These are phyloP conservation scores for Komagataella mondaviorum DNA, from an alignment of 805 yeast genomes.

Conservation along the genomic window DNA sequence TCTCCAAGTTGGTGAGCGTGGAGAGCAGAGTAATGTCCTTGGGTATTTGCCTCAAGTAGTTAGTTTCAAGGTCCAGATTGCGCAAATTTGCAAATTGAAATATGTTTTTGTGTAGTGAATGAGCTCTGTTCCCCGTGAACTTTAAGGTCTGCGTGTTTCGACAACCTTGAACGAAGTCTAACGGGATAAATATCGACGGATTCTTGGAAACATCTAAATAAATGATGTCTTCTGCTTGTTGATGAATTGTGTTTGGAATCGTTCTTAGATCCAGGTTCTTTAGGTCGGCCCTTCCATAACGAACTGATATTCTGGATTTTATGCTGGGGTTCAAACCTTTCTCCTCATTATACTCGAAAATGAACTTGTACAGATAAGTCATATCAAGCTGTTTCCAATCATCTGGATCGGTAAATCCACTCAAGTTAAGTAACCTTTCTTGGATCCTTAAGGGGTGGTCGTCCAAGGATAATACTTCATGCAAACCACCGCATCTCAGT, in stretches of 20 bases:
- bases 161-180: slow-evolving; percentile 75
- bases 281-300: slow-evolving; percentile 62
- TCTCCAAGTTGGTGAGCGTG: slow-evolving; percentile 42
- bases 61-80: slow-evolving; percentile 63
- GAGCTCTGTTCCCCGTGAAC: slow-evolving; percentile 61
- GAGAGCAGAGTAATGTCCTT: slow-evolving; percentile 36
- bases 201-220: slow-evolving; percentile 74
- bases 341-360: slow-evolving; percentile 48
- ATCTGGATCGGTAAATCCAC: slow-evolving; percentile 75
- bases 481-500: slow-evolving; percentile 60
- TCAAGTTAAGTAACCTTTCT: slow-evolving; percentile 51
- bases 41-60: slow-evolving; percentile 57
- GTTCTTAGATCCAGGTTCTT: slow-evolving; percentile 65
- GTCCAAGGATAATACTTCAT: slow-evolving; percentile 55
- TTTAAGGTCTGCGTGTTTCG: slow-evolving; percentile 53
- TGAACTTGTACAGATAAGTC: slow-evolving; percentile 70
- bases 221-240: slow-evolving; percentile 69
- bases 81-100: slow-evolving; percentile 55
- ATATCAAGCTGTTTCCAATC: slow-evolving; percentile 65
- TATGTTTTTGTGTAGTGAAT: slow-evolving; percentile 61
- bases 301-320: slow-evolving; percentile 49
- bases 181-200: slow-evolving; percentile 73
- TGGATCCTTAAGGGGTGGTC: slow-evolving; percentile 75
- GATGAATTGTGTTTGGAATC: slow-evolving; percentile 73
- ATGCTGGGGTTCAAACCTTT: slow-evolving; percentile 54